Percentiles rank a stretch among this genome's conserved stretches.
These are phyloP conservation scores for Diutina scorzettiae DNA, from an alignment of 1,139 yeast species.

Conservation along the genomic window DNA sequence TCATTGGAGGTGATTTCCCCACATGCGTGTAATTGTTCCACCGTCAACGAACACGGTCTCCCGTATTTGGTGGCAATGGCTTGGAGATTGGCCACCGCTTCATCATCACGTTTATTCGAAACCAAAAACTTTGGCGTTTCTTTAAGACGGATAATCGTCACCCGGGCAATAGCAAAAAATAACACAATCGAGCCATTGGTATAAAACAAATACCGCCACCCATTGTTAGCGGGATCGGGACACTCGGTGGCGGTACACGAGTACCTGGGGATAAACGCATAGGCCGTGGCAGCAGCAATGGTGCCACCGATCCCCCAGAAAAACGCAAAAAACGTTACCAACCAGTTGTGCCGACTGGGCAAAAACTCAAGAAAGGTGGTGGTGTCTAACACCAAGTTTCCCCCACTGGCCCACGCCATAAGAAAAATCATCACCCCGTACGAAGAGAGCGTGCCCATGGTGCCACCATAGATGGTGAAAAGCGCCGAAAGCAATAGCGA, in stretches of 20 bases:
- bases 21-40: conserved; percentile 31
- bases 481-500: conserved; percentile 26
- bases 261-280: neutral
- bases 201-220: neutral
- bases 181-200: conserved; percentile 18
- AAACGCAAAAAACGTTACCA: neutral
- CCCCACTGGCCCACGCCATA: neutral
- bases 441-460: neutral
- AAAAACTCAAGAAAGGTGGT: neutral
- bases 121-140: conserved; percentile 50
- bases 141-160: conserved; percentile 33
- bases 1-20: conserved; percentile 23
- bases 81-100: conserved; percentile 28
- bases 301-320: conserved; percentile 1
- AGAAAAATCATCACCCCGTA: neutral
- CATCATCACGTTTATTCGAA: conserved; percentile 39
- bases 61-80: conserved; percentile 29
- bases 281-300: neutral
- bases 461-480: neutral
- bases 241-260: neutral
- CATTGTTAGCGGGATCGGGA: neutral
- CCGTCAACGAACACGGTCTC: conserved; percentile 29
- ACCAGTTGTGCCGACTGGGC: neutral
- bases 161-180: conserved; percentile 32
- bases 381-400: neutral